Percentiles rank a stretch among this genome's conserved stretches.
phyloP scores from a whole-genome alignment of 2,329 filamentous ascomycete species.

The Cordyceps fumosorosea region DNA sequence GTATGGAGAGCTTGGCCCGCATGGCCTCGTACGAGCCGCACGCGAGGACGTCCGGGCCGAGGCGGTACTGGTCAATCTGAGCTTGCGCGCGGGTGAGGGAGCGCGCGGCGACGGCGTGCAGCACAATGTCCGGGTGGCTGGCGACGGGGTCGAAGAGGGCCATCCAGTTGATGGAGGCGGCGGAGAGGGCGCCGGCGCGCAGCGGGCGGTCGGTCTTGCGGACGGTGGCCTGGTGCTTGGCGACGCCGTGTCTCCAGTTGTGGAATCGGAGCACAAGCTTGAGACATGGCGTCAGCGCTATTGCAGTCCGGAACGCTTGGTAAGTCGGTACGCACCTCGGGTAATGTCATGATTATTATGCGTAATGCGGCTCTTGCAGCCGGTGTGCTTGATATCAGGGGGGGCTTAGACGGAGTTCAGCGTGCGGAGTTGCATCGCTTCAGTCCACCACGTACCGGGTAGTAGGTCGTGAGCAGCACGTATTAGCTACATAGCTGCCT shows the following conservation, averaged over 20 bases:
- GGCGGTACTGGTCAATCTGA: background rate
- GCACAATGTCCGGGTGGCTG: slow-evolving; percentile 7
- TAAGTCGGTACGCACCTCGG: background rate
- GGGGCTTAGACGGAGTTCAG: too few species aligned
- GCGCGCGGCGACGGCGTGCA: slow-evolving; percentile 9
- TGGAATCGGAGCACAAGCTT: background rate
- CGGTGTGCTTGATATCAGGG: too few species aligned
- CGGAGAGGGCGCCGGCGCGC: slow-evolving; percentile 10
- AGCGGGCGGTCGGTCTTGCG: slow-evolving; percentile 4
- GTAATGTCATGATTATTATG: background rate
- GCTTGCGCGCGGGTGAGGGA: slow-evolving; percentile 3
- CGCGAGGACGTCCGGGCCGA: background rate
- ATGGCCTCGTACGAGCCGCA: slow-evolving; percentile 15
- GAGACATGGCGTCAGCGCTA: background rate
- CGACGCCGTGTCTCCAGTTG: slow-evolving; percentile 1
- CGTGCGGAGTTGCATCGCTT: background rate
- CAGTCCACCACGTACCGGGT: background rate
- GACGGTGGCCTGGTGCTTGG: slow-evolving; percentile 7
- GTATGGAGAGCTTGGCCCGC: background rate
- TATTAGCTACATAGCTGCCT: background rate
- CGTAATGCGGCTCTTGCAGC: too few species aligned
- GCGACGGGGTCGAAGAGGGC: slow-evolving; percentile 12
- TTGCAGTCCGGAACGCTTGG: too few species aligned
- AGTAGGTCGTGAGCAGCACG: background rate
- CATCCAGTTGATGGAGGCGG: slow-evolving; percentile 8